These are phyloP conservation scores for Cryphonectria naterciae DNA, from an alignment of 2,329 filamentous ascomycete species.

Conservation along the genomic window DNA sequence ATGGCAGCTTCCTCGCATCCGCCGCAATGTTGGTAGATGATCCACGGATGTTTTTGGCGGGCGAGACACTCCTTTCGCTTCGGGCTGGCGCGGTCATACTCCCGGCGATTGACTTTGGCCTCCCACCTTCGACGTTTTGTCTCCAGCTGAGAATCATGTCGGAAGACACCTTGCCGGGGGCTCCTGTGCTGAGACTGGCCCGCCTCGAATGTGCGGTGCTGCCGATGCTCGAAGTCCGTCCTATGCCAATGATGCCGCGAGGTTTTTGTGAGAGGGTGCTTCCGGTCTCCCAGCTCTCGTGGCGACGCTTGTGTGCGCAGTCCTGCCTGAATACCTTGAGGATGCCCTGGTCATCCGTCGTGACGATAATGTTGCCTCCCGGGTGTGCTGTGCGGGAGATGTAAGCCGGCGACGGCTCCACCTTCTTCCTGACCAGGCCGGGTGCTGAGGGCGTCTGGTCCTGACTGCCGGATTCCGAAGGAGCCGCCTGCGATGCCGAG, in stretches of 20 bases:
- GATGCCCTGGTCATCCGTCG: conserved; percentile 82
- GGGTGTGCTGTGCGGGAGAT: conserved; percentile 74
- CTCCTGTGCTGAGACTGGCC: conserved; percentile 53
- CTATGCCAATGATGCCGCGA: conserved; percentile 57
- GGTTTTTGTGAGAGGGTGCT: conserved; percentile 76
- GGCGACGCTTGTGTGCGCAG: conserved; percentile 82
- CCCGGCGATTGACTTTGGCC: conserved; percentile 42
- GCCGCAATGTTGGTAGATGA: conserved; percentile 48
- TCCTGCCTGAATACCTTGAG: conserved; percentile 97
- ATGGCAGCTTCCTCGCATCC: conserved; percentile 51
- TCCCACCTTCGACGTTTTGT: conserved; percentile 60
- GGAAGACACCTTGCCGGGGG: conserved; percentile 45
- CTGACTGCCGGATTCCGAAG: conserved; percentile 25
- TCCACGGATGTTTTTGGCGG: conserved; percentile 48
- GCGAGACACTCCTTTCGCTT: conserved; percentile 62
- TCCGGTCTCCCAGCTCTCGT: conserved; percentile 76
- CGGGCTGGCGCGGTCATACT: conserved; percentile 43
- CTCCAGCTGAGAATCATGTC: conserved; percentile 91
- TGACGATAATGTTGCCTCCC: conserved; percentile 88
- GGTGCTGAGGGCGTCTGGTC: conserved; percentile 29
- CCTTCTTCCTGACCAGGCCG: conserved; percentile 46
- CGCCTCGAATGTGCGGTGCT: conserved; percentile 53
- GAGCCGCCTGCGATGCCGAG: conserved; percentile 41
- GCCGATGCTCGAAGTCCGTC: conserved; percentile 59
- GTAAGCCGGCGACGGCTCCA: conserved; percentile 76